These are phyloP conservation scores for Fusarium bulbicola DNA, from an alignment of 2,329 filamentous ascomycete genomes.

Conservation along the genomic window DNA sequence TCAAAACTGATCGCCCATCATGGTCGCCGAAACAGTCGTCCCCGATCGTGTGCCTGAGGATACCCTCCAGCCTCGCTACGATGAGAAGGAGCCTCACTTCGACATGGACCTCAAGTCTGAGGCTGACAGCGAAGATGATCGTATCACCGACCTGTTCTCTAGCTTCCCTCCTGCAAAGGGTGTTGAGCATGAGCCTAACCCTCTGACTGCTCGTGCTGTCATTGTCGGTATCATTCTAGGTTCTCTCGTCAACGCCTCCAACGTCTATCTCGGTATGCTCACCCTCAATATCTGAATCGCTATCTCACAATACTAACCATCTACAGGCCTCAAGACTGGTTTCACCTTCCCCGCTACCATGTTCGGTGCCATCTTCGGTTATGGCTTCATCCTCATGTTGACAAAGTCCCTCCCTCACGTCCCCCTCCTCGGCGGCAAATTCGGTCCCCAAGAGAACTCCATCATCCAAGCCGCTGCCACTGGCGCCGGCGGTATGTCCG, in stretches of 20 bases:
- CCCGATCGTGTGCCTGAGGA: slow-evolving; percentile 26
- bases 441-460: slow-evolving; percentile 70
- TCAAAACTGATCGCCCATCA: slow-evolving; percentile 11
- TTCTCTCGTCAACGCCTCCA: slow-evolving; percentile 68
- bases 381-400: slow-evolving; percentile 64
- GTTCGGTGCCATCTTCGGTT: slow-evolving; percentile 67
- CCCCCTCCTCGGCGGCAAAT: slow-evolving; percentile 62
- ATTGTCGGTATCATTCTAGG: slow-evolving; percentile 64
- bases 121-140: slow-evolving; percentile 39
- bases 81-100: slow-evolving; percentile 39
- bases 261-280: slow-evolving; percentile 65
- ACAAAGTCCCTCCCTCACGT: slow-evolving; percentile 58
- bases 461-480: slow-evolving; percentile 69
- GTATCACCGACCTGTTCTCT: slow-evolving; percentile 49
- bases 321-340: slow-evolving; percentile 58
- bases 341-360: slow-evolving; percentile 60
- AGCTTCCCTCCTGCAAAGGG: slow-evolving; percentile 54
- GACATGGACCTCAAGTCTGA: slow-evolving; percentile 43
- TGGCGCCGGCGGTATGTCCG: slow-evolving; percentile 65
- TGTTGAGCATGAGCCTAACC: slow-evolving; percentile 55
- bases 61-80: slow-evolving; percentile 27
- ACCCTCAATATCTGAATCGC: neutral
- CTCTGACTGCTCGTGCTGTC: slow-evolving; percentile 65
- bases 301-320: neutral
- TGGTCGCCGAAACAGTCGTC: slow-evolving; percentile 32